phyloP scores from a whole-genome alignment of 495 filamentous ascomycete genomes.

The Penicillium cinerascens region DNA sequence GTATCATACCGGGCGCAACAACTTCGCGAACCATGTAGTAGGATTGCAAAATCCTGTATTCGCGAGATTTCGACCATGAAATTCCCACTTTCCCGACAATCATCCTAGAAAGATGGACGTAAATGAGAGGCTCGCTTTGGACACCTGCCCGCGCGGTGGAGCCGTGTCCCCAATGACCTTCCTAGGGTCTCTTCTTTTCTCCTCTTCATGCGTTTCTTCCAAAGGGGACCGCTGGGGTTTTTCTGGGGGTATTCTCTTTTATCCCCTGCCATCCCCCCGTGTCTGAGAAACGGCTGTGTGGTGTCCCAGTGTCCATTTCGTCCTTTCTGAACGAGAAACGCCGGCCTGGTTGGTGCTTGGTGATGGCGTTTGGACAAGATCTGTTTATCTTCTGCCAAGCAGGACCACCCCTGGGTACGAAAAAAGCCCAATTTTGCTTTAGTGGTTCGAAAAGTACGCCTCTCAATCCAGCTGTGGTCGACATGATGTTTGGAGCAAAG shows the following conservation, averaged over 20 bases:
- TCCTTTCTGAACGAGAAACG: neutral
- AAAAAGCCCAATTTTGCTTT: neutral
- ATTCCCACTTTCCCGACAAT: neutral
- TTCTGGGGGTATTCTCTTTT: conserved; percentile 6
- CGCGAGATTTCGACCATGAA: neutral
- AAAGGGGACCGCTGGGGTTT: conserved; percentile 20
- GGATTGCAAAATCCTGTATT: neutral
- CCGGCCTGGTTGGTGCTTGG: neutral
- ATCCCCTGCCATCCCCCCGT: neutral
- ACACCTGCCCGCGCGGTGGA: conserved; percentile 9
- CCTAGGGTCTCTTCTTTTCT: conserved; percentile 30
- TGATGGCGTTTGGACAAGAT: neutral
- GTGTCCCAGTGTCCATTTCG: neutral
- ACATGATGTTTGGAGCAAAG: neutral
- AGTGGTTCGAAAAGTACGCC: neutral
- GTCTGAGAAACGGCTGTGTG: neutral
- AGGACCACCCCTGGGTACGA: neutral
- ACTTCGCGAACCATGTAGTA: neutral
- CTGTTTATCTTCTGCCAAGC: neutral
- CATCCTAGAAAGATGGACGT: neutral
- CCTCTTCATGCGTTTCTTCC: conserved; percentile 14
- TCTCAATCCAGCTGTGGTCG: neutral
- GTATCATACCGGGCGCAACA: neutral
- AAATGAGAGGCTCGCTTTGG: neutral
- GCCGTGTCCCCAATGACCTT: conserved; percentile 24